A percentile compares a stretch with the other conserved stretches of the same genome.
Evolutionary conservation across 2,329 filamentous ascomycete genomes (phyloP).

Genomic region (Mycosphaerella sp.): DNA sequence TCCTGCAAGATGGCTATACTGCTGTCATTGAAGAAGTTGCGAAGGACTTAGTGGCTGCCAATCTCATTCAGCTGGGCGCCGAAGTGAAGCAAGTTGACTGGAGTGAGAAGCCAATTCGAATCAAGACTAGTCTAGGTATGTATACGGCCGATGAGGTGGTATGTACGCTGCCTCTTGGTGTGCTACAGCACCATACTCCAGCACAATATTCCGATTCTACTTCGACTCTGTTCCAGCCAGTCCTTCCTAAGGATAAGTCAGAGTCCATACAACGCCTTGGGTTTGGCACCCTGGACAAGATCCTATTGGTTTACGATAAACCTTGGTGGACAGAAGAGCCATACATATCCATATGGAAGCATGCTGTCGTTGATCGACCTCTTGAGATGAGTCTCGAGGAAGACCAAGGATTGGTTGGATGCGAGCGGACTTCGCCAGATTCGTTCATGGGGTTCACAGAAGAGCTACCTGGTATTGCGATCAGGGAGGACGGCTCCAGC

Average conservation of each 20-base stretch:
- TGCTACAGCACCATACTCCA: slow-evolving; percentile 16
- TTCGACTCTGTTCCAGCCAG: slow-evolving; percentile 16
- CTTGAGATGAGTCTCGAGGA: slow-evolving; percentile 1
- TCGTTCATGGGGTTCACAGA: slow-evolving; percentile 22
- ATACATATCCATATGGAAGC: slow-evolving; percentile 15
- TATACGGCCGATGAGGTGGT: slow-evolving; percentile 21
- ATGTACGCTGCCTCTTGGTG: slow-evolving; percentile 24
- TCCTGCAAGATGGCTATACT: slow-evolving; percentile 26
- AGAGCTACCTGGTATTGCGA: slow-evolving; percentile 21
- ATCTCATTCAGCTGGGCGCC: slow-evolving; percentile 11
- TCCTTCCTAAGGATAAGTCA: slow-evolving; percentile 16
- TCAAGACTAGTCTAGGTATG: slow-evolving; percentile 12
- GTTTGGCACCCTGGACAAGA: slow-evolving; percentile 26
- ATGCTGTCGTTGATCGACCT: slow-evolving; percentile 13
- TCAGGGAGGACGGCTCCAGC: slow-evolving; percentile 16
- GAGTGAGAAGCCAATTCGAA: slow-evolving; percentile 13
- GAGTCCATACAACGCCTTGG: slow-evolving; percentile 19
- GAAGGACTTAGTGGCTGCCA: slow-evolving; percentile 14
- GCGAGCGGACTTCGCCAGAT: slow-evolving; percentile 12
- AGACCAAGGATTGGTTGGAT: neutral
- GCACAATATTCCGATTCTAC: neutral
- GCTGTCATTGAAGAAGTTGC: slow-evolving; percentile 23
- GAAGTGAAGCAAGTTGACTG: slow-evolving; percentile 19
- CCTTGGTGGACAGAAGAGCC: slow-evolving; percentile 25
- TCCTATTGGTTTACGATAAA: slow-evolving; percentile 21